Evolutionary conservation across 371 early-diverging fungal species (phyloP).

Genomic region (Saksenaea vasiformis): DNA sequence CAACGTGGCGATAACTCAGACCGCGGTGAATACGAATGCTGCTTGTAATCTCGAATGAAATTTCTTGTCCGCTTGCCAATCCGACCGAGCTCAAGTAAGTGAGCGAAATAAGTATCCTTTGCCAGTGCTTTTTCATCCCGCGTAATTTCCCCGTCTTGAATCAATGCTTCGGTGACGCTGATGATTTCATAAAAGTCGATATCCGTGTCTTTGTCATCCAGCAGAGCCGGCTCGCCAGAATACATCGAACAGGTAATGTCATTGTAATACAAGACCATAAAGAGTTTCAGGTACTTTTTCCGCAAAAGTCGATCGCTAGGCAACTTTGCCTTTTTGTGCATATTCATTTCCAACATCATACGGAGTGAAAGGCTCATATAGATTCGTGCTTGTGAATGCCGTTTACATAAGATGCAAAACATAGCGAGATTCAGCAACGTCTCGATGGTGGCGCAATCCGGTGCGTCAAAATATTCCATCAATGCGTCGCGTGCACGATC

Average conservation of each 20-base stretch:
- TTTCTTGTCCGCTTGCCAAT: slow-evolving; percentile 37
- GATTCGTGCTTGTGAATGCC: slow-evolving; percentile 41
- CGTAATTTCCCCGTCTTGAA: slow-evolving; percentile 19
- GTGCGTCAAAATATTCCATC: slow-evolving; percentile 47
- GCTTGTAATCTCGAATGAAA: slow-evolving; percentile 31
- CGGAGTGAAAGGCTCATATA: slow-evolving; percentile 41
- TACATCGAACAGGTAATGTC: slow-evolving; percentile 34
- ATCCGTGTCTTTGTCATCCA: slow-evolving; percentile 33
- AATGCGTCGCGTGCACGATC: slow-evolving; percentile 44
- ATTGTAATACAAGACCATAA: slow-evolving; percentile 45
- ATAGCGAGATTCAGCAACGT: slow-evolving; percentile 43
- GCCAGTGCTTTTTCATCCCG: slow-evolving; percentile 36
- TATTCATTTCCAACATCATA: slow-evolving; percentile 41
- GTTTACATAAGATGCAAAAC: slow-evolving; percentile 40
- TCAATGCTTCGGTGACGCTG: slow-evolving; percentile 21
- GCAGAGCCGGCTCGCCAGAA: slow-evolving; percentile 28
- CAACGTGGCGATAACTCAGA: slow-evolving; percentile 29
- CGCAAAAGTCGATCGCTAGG: slow-evolving; percentile 24
- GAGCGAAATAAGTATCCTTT: slow-evolving; percentile 45
- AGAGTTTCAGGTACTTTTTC: slow-evolving; percentile 33
- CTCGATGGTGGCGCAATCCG: slow-evolving; percentile 43
- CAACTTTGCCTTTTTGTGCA: slow-evolving; percentile 23
- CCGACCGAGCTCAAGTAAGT: slow-evolving; percentile 31
- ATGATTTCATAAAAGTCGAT: slow-evolving; percentile 46
- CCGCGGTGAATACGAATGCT: slow-evolving; percentile 12